phyloP scores from a whole-genome alignment of 495 filamentous ascomycete genomes.

The Tuber umbilicatum region DNA sequence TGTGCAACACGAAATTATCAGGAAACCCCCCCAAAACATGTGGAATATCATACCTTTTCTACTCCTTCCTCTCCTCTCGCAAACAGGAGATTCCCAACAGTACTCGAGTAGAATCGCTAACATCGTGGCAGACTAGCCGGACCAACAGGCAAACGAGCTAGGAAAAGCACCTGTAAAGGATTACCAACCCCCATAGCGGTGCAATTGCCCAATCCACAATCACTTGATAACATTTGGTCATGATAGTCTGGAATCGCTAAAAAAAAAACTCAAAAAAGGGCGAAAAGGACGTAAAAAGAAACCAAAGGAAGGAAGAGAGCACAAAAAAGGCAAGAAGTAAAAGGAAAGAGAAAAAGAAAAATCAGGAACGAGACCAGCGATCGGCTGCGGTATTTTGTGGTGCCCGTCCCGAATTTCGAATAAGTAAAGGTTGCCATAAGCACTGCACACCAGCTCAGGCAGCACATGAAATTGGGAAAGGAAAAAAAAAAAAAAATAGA shows the following conservation, averaged over 20 bases:
- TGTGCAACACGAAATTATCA: neutral
- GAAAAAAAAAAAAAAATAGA: neutral
- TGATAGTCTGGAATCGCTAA: neutral
- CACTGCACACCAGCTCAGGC: neutral
- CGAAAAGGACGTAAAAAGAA: neutral
- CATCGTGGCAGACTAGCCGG: neutral
- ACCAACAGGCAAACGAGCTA: neutral
- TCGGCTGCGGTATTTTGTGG: slow-evolving; percentile 2
- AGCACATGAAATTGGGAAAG: neutral
- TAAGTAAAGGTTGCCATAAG: neutral
- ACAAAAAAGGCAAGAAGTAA: neutral
- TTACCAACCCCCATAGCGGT: neutral
- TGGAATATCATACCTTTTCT: neutral
- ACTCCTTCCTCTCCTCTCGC: neutral
- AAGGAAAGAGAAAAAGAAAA: neutral
- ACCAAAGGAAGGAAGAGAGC: neutral
- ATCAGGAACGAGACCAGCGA: neutral
- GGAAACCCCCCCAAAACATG: neutral
- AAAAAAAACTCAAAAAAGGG: neutral
- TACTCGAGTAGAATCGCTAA: neutral
- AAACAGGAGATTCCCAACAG: neutral
- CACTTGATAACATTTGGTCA: neutral
- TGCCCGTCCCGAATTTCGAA: neutral
- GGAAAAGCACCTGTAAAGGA: neutral
- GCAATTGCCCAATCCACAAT: neutral